Conservation (phyloP, 805 yeast species). For the Starmerella gropengiesseri region DNA sequence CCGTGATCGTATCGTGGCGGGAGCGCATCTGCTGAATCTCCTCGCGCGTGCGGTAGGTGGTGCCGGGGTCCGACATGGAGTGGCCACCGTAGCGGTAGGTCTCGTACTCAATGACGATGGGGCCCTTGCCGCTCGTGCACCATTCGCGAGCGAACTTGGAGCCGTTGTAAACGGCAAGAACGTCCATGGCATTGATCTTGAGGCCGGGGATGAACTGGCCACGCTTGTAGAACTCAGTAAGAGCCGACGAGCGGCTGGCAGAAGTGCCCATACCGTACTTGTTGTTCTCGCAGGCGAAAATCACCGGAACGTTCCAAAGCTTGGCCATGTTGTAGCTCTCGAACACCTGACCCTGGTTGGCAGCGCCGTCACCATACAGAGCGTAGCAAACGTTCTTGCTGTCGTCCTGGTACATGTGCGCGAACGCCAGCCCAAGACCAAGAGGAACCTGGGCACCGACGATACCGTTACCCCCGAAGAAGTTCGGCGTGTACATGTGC, state of each 20-base stretch:
- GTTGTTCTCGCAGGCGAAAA: constrained; percentile 96
- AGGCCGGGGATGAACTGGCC: constrained; percentile 99
- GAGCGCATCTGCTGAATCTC: constrained; percentile 99
- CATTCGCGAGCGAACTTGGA: constrained; percentile 95
- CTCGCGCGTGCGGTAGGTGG: constrained; percentile 99
- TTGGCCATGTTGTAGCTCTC: constrained; percentile 99
- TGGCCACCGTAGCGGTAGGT: constrained; percentile 99
- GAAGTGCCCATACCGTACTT: constrained; percentile 99
- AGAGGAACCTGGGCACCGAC: constrained; percentile 99
- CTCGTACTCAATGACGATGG: constrained; percentile 90
- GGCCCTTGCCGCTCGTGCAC: constrained; percentile 89
- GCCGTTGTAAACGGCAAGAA: constrained; percentile 88
- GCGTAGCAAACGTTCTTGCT: constrained; percentile 60
- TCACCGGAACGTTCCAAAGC: constrained; percentile 90
- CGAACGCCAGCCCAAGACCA: constrained; percentile 97
- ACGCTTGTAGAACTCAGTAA: constrained; percentile 95
- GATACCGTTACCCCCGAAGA: constrained; percentile 99
- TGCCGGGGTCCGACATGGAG: constrained; percentile 99
- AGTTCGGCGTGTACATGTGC: constrained; percentile 95
- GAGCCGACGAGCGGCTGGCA: constrained; percentile 91
- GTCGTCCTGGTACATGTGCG: constrained; percentile 86
- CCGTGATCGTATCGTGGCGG: constrained; percentile 94
- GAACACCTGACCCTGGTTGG: constrained; percentile 98
- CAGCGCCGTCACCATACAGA: constrained; percentile 97
- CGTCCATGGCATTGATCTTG: constrained; percentile 98